Percentiles rank a stretch among this genome's conserved stretches.
Conservation (phyloP, 192 early-diverging fungal species). For the Umbelopsis isabellina region DNA sequence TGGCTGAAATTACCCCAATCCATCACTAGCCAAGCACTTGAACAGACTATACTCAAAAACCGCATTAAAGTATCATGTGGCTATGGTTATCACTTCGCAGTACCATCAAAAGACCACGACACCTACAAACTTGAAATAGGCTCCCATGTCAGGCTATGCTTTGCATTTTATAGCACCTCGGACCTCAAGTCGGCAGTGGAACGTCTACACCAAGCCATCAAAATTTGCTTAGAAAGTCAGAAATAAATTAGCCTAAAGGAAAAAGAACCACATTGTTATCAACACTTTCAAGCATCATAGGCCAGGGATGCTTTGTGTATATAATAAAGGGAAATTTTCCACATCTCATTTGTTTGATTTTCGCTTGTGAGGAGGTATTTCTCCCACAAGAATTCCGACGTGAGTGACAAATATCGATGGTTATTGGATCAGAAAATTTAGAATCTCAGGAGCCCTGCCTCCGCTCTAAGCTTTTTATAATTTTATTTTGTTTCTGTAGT, state of each 20-base stretch:
- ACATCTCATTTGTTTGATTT: background rate
- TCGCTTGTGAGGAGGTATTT: no score
- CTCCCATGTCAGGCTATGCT: background rate
- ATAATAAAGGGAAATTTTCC: background rate
- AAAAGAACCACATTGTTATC: background rate
- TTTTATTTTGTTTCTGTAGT: no score
- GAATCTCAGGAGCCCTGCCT: no score
- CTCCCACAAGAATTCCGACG: no score
- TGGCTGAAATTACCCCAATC: conserved; percentile 33
- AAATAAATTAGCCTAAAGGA: background rate
- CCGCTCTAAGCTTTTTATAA: no score
- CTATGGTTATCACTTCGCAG: conserved; percentile 8
- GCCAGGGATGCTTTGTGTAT: no score
- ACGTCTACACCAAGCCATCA: conserved; percentile 2
- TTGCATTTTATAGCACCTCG: conserved; percentile 5
- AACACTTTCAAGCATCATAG: background rate
- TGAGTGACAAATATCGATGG: no score
- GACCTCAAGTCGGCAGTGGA: background rate
- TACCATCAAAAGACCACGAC: background rate
- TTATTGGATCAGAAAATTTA: no score
- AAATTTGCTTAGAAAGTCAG: background rate
- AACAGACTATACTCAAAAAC: background rate
- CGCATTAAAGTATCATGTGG: background rate
- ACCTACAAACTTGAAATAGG: background rate
- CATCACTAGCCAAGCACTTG: background rate